Evolutionary conservation across 1,284 basidiomycete species (phyloP).

Genomic region (Amylostereum areolatum): DNA sequence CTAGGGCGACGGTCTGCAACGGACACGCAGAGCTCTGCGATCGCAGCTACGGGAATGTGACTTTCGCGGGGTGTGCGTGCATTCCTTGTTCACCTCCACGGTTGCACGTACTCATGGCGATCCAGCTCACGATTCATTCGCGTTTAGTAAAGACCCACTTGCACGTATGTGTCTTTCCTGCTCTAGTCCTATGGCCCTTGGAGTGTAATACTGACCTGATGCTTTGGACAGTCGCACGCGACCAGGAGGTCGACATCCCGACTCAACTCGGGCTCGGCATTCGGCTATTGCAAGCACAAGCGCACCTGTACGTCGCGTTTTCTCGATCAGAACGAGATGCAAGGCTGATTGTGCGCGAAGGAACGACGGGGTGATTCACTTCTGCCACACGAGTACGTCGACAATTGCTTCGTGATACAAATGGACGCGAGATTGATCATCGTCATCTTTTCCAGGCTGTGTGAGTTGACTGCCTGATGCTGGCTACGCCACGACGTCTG

Average conservation of each 20-base stretch:
- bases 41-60: conserved; percentile 54
- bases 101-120: neutral
- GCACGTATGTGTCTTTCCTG: conserved; percentile 28
- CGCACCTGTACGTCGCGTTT: conserved; percentile 35
- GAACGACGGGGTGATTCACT: conserved; percentile 39
- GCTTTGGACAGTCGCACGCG: conserved; percentile 38
- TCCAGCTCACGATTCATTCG: conserved; percentile 65
- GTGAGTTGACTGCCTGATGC: conserved; percentile 9
- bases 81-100: neutral
- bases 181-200: neutral
- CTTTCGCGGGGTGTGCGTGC: conserved; percentile 44
- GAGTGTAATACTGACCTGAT: neutral
- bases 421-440: too few relatives aligned
- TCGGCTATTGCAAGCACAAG: conserved; percentile 68
- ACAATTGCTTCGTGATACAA: conserved; percentile 18
- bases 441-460: conserved; percentile 13
- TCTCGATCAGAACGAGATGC: neutral
- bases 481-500: conserved; percentile 6
- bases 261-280: conserved; percentile 63
- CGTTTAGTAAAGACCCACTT: conserved; percentile 45
- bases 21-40: conserved; percentile 54
- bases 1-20: conserved; percentile 35
- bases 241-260: conserved; percentile 55
- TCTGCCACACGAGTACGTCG: conserved; percentile 58
- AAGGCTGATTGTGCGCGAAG: conserved; percentile 7